Conservation (phyloP, 306 rosid genomes). For the Rubus idaeus region DNA sequence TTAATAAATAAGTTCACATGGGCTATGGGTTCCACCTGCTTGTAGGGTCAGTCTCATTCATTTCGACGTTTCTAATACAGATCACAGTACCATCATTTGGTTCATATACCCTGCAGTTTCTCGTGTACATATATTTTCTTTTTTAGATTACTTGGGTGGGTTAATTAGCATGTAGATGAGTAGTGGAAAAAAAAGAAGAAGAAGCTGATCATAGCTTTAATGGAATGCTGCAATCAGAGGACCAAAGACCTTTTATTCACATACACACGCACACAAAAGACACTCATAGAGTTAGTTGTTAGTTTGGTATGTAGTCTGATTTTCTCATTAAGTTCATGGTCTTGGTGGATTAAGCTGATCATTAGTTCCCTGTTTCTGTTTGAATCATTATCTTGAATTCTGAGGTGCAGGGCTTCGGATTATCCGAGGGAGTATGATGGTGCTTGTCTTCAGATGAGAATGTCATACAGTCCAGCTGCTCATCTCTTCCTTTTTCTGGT, state of each 20-base stretch:
- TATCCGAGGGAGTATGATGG: conserved; percentile 88
- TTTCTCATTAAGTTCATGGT: not conserved
- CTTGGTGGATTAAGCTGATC: not conserved
- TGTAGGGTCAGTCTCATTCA: not conserved
- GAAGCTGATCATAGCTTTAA: not conserved
- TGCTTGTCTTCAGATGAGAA: conserved; percentile 97
- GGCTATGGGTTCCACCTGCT: conserved; percentile 23
- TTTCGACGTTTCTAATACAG: not conserved
- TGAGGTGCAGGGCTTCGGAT: conserved; percentile 76
- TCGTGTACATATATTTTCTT: too few species aligned
- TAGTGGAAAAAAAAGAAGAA: not conserved
- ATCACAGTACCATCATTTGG: not conserved
- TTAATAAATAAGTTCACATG: conserved; percentile 16
- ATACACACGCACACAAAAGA: too few species aligned
- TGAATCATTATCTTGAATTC: conserved; percentile 15
- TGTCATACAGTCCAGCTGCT: conserved; percentile 97
- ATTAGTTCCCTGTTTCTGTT: not conserved
- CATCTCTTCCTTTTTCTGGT: conserved; percentile 88
- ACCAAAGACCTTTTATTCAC: too few species aligned
- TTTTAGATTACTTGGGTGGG: not conserved
- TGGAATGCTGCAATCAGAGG: not conserved
- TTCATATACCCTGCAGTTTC: not conserved
- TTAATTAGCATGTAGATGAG: not conserved
- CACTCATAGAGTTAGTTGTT: not conserved
- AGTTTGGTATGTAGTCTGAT: not conserved